phyloP scores from a whole-genome alignment of 2,329 filamentous ascomycete genomes.

The Colletotrichum sp. region DNA sequence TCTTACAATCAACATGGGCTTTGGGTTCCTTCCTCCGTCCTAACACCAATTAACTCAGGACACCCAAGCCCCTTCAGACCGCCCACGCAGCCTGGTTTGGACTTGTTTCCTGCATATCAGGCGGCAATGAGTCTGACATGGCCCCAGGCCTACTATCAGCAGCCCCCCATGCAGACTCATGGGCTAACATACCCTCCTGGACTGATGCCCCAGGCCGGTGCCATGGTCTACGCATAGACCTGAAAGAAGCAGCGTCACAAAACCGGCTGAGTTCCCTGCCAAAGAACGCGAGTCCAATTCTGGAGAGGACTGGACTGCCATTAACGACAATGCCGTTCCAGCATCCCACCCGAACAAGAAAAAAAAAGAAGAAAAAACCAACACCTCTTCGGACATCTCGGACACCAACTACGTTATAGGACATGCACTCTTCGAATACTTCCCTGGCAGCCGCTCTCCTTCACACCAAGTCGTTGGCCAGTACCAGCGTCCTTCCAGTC shows the following conservation, averaged over 20 bases:
- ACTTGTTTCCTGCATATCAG: neutral
- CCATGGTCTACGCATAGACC: neutral
- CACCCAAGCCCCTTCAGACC: neutral
- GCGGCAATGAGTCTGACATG: neutral
- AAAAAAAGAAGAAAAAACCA: neutral
- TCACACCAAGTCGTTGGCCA: neutral
- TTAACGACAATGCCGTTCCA: neutral
- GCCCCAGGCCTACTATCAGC: neutral
- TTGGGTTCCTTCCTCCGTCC: neutral
- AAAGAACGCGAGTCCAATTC: neutral
- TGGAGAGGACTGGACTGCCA: neutral
- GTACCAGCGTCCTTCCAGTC: neutral
- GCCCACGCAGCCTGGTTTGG: neutral
- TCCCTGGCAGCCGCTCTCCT: neutral
- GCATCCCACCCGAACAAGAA: neutral
- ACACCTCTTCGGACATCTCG: neutral
- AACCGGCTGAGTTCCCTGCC: neutral
- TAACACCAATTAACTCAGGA: neutral
- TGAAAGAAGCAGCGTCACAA: neutral
- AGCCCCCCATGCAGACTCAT: neutral
- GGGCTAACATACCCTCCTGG: neutral
- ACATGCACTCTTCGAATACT: no score
- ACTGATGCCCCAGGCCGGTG: neutral
- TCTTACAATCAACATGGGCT: neutral
- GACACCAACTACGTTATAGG: neutral